These are phyloP conservation scores for Clavariopsis aquatica DNA, from an alignment of 495 filamentous ascomycete species.

Conservation along the genomic window DNA sequence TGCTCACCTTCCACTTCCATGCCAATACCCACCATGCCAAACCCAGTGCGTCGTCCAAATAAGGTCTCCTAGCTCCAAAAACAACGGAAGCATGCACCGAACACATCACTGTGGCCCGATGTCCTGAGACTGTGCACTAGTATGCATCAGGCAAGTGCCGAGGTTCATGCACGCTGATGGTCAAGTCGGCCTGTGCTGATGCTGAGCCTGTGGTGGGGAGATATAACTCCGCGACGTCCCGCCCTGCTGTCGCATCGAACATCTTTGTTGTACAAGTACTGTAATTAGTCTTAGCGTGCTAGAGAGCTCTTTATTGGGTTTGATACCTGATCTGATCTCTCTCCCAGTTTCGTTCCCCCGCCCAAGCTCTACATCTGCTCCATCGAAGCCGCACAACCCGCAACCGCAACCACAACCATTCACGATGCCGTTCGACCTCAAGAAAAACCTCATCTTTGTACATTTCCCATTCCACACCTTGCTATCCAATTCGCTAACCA, in stretches of 20 bases:
- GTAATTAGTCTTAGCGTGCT: background rate
- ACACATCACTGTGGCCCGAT: background rate
- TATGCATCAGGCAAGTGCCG: background rate
- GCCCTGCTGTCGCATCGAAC: too few species aligned
- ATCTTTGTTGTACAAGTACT: background rate
- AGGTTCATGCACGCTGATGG: background rate
- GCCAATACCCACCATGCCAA: too few species aligned
- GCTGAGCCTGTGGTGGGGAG: background rate
- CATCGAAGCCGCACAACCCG: too few species aligned
- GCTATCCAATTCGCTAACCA: background rate
- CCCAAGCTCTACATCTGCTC: background rate
- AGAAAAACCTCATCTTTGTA: slow-evolving; percentile 28
- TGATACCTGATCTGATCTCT: too few species aligned
- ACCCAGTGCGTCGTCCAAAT: too few species aligned
- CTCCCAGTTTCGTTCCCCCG: too few species aligned
- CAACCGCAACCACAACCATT: background rate
- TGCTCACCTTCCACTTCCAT: too few species aligned
- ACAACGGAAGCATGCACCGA: background rate
- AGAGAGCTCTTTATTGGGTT: background rate
- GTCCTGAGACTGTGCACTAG: background rate
- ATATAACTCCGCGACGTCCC: background rate
- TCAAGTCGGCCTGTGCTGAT: background rate
- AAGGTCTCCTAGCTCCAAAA: too few species aligned
- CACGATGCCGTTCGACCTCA: slow-evolving; percentile 23
- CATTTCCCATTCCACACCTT: background rate